These are phyloP conservation scores for Dissophora ornata DNA, from an alignment of 192 early-diverging fungal species.

Conservation along the genomic window DNA sequence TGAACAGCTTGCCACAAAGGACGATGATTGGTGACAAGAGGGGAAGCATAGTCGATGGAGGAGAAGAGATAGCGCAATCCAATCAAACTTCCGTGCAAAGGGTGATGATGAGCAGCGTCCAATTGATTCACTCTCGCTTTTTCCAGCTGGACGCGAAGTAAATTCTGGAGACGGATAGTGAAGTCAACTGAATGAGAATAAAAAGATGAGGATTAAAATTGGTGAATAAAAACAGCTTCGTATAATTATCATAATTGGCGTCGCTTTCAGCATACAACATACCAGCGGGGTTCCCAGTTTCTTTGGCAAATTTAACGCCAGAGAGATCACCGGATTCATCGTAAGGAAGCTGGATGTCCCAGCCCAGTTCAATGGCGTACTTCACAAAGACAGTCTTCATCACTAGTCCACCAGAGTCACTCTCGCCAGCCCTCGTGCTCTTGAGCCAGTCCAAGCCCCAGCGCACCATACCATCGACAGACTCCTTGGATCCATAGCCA, in stretches of 20 bases:
- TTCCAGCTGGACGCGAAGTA: slow-evolving; percentile 62
- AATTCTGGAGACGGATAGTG: slow-evolving; percentile 59
- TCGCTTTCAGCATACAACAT: slow-evolving; percentile 1
- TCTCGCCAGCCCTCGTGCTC: slow-evolving; percentile 81
- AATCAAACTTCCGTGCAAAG: slow-evolving; percentile 67
- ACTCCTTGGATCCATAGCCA: slow-evolving; percentile 60
- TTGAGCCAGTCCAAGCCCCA: slow-evolving; percentile 71
- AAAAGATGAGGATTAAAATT: neutral
- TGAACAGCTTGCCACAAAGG: slow-evolving; percentile 66
- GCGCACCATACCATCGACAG: slow-evolving; percentile 64
- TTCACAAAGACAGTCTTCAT: slow-evolving; percentile 83
- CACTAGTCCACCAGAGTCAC: slow-evolving; percentile 85
- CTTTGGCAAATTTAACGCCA: slow-evolving; percentile 6
- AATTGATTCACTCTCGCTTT: slow-evolving; percentile 60
- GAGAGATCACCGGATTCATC: slow-evolving; percentile 15
- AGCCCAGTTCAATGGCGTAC: slow-evolving; percentile 70
- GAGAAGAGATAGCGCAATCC: slow-evolving; percentile 69
- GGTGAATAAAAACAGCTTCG: neutral
- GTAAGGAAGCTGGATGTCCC: slow-evolving; percentile 50
- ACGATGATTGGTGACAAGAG: slow-evolving; percentile 55
- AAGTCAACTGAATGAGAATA: slow-evolving; percentile 57
- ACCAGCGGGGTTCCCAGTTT: slow-evolving; percentile 40
- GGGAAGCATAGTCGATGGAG: slow-evolving; percentile 67
- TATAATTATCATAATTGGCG: neutral
- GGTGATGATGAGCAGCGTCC: slow-evolving; percentile 63